Conservation (phyloP, 2,329 filamentous ascomycete species). For the Cylindrodendrum hubeiense region DNA sequence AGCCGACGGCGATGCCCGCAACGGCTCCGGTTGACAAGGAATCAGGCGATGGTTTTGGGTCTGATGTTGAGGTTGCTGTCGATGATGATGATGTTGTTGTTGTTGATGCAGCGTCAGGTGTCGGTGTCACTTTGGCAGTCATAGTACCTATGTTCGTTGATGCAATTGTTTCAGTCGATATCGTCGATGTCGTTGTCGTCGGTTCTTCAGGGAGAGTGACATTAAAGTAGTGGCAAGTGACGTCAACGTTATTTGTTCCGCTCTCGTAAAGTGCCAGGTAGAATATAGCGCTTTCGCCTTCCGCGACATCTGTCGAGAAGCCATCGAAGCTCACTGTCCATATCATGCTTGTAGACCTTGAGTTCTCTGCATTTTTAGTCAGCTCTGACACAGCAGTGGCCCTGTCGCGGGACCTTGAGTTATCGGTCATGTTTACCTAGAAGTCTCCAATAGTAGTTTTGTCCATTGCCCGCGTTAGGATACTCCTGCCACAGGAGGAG, state of each 20-base stretch:
- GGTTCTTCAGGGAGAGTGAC: neutral
- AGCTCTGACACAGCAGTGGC: neutral
- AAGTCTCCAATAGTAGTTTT: neutral
- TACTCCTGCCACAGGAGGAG: constrained; percentile 7
- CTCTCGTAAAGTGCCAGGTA: neutral
- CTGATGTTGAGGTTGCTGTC: neutral
- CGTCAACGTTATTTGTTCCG: neutral
- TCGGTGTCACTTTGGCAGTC: too few relatives aligned
- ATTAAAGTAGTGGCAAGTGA: constrained; percentile 2
- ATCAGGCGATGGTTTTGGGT: neutral
- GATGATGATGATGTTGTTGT: neutral
- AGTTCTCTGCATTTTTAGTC: neutral
- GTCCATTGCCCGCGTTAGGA: neutral
- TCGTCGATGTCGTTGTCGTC: too few relatives aligned
- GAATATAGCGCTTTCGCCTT: neutral
- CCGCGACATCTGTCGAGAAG: neutral
- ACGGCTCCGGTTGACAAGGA: neutral
- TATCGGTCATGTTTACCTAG: neutral
- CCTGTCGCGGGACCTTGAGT: neutral
- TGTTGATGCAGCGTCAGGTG: neutral
- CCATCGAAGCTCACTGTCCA: neutral
- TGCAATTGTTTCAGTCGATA: neutral
- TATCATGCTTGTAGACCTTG: neutral
- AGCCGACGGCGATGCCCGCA: neutral
- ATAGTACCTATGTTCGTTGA: too few relatives aligned